phyloP scores from a whole-genome alignment of 768 basidiomycete species.

The Boletus rubropictus region DNA sequence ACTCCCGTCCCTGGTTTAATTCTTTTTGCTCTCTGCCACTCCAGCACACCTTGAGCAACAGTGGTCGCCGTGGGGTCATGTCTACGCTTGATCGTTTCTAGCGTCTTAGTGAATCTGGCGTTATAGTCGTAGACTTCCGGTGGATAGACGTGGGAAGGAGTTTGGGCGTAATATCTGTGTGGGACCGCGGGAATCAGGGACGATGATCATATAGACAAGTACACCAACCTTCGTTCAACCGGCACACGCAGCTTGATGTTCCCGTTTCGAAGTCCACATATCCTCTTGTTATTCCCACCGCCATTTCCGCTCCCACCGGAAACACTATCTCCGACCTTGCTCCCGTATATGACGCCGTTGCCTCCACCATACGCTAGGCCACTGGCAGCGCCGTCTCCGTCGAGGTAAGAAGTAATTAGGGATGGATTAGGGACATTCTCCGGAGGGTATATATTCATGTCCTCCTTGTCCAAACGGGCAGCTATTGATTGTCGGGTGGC shows the following conservation, averaged over 20 bases:
- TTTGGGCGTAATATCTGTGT: constrained; percentile 78
- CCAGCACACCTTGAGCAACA: constrained; percentile 90
- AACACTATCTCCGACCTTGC: constrained; percentile 8
- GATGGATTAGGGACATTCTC: constrained; percentile 14
- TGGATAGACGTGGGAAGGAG: constrained; percentile 67
- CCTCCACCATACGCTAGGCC: constrained; percentile 14
- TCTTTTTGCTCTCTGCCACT: constrained; percentile 72
- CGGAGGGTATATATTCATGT: constrained; percentile 15
- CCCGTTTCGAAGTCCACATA: constrained; percentile 15
- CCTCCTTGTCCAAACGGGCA: constrained; percentile 8
- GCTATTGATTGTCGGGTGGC: constrained; percentile 11
- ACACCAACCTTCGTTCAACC: constrained; percentile 12
- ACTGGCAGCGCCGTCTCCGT: constrained; percentile 24
- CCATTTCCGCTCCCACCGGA: constrained; percentile 20
- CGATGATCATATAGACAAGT: neutral
- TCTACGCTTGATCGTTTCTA: constrained; percentile 85
- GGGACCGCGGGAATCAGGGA: constrained; percentile 3
- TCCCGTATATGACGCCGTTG: constrained; percentile 7
- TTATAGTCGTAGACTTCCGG: constrained; percentile 94
- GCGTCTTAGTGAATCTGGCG: constrained; percentile 75
- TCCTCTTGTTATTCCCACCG: constrained; percentile 13
- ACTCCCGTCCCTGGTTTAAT: constrained; percentile 24
- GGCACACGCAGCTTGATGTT: constrained; percentile 15
- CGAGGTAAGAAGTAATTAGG: constrained; percentile 17
- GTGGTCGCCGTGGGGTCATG: constrained; percentile 98